Percentiles rank a stretch among this genome's conserved stretches.
Conservation (phyloP, 345 rosid species). For the Mangifera indica region DNA sequence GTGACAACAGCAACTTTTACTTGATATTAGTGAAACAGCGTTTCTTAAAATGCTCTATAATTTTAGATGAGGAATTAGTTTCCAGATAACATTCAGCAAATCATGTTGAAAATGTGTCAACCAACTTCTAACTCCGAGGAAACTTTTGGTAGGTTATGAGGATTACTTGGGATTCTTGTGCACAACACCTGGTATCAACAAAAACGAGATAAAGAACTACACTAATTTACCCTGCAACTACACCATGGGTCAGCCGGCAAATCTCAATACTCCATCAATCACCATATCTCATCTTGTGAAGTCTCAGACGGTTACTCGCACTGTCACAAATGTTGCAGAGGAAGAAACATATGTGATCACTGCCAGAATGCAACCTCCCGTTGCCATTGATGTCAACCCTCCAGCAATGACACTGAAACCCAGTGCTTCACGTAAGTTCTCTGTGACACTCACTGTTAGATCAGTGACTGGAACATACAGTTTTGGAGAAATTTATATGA, state of each 20-base stretch:
- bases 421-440: conserved; percentile 64
- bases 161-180: conserved; percentile 96
- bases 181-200: conserved; percentile 83
- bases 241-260: conserved; percentile 75
- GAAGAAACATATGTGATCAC: conserved; percentile 86
- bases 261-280: conserved; percentile 89
- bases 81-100: not conserved
- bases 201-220: conserved; percentile 74
- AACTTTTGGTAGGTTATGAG: conserved; percentile 53
- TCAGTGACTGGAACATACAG: conserved; percentile 67
- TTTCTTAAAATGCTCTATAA: not conserved
- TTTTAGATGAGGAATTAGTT: not conserved
- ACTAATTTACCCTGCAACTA: conserved; percentile 72
- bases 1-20: not conserved
- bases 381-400: conserved; percentile 80
- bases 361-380: conserved; percentile 75
- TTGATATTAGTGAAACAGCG: not conserved
- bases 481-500: conserved; percentile 79
- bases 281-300: conserved; percentile 74
- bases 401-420: conserved; percentile 79
- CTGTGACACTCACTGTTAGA: conserved; percentile 65
- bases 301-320: conserved; percentile 65
- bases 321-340: conserved; percentile 75
- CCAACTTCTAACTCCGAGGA: not conserved
- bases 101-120: not conserved